A percentile compares a stretch with the other conserved stretches of the same genome.
These are phyloP conservation scores for Hapsidospora chrysogenum DNA, from an alignment of 495 filamentous ascomycete species.

Conservation along the genomic window DNA sequence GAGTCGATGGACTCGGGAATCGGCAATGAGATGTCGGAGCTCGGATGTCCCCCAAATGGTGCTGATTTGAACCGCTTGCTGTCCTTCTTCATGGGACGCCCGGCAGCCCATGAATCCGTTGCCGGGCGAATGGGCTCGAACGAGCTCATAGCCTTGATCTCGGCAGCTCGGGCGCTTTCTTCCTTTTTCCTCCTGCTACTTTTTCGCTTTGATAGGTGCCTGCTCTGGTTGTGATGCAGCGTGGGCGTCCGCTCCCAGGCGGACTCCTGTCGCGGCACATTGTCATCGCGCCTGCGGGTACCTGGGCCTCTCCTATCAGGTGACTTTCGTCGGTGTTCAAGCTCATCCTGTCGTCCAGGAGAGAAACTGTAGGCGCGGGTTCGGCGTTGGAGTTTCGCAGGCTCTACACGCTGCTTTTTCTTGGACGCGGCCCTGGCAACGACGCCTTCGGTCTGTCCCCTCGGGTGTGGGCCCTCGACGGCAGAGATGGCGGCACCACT, in stretches of 20 bases:
- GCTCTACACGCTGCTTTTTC: constrained; percentile 19
- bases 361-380: constrained; percentile 36
- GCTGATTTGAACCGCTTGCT: constrained; percentile 39
- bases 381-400: constrained; percentile 30
- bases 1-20: constrained; percentile 56
- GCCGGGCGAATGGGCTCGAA: constrained; percentile 45
- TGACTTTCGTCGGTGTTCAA: constrained; percentile 16
- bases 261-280: neutral
- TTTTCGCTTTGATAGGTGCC: constrained; percentile 43
- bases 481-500: constrained; percentile 18
- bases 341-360: constrained; percentile 28
- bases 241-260: constrained; percentile 27
- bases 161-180: constrained; percentile 62
- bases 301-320: constrained; percentile 12
- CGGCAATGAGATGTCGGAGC: constrained; percentile 60
- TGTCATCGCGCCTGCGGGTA: constrained; percentile 8
- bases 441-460: constrained; percentile 22
- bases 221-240: constrained; percentile 41
- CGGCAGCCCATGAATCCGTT: constrained; percentile 28
- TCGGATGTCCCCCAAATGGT: constrained; percentile 33
- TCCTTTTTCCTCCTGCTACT: constrained; percentile 61
- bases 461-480: constrained; percentile 11
- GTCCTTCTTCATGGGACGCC: constrained; percentile 41
- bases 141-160: constrained; percentile 72
- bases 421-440: constrained; percentile 7